phyloP scores from a whole-genome alignment of 768 basidiomycete genomes.

The Leucocoprinus sp. region DNA sequence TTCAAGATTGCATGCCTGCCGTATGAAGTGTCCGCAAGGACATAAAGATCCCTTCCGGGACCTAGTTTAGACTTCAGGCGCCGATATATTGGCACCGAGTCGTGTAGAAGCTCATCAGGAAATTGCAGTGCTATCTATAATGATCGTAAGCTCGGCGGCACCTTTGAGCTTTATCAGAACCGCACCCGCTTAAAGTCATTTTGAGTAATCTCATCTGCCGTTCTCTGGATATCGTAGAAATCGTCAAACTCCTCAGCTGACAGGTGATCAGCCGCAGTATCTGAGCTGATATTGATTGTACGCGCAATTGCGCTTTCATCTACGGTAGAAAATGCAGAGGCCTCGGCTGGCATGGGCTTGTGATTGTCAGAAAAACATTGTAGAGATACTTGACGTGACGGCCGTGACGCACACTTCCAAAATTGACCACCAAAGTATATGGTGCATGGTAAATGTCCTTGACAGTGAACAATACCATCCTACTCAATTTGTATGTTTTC shows the following conservation, averaged over 20 bases:
- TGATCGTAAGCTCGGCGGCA: neutral
- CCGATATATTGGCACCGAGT: constrained; percentile 79
- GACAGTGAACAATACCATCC: neutral
- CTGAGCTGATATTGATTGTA: constrained; percentile 5
- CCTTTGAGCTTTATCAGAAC: neutral
- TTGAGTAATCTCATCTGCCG: constrained; percentile 47
- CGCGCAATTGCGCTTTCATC: constrained; percentile 24
- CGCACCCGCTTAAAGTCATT: constrained; percentile 67
- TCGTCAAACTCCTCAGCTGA: constrained; percentile 40
- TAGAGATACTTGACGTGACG: neutral
- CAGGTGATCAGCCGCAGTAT: constrained; percentile 12
- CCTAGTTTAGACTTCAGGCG: constrained; percentile 46
- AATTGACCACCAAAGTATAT: constrained; percentile 2
- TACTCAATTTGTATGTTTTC: neutral
- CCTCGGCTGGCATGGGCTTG: constrained; percentile 16
- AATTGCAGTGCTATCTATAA: constrained; percentile 84
- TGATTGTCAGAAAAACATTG: neutral
- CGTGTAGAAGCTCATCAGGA: constrained; percentile 84
- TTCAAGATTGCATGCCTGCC: constrained; percentile 60
- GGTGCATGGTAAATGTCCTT: neutral
- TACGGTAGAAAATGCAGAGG: constrained; percentile 42
- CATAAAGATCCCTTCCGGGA: constrained; percentile 56
- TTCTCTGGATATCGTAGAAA: constrained; percentile 71
- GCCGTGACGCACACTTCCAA: constrained; percentile 1
- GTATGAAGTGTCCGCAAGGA: constrained; percentile 96